These are phyloP conservation scores for Cnidoscolus chayamansa DNA, from an alignment of 441 rosid species.

Conservation along the genomic window DNA sequence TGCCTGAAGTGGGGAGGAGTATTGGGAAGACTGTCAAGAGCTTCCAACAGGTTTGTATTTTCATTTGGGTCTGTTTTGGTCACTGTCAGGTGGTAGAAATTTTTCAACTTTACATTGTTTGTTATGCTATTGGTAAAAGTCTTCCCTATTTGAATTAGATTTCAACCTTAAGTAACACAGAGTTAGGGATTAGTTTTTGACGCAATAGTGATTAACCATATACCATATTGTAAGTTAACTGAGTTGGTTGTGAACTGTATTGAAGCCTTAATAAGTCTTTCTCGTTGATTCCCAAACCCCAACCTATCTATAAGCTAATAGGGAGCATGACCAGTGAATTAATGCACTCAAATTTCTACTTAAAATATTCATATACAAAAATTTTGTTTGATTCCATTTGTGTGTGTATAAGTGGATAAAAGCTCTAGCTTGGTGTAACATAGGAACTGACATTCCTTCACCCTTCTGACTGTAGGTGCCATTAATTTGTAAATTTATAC, in stretches of 20 bases:
- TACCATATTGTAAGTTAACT: background rate
- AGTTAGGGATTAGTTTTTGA: background rate
- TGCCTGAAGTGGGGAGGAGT: slow-evolving; percentile 93
- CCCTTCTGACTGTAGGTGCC: background rate
- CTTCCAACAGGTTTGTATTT: slow-evolving; percentile 71
- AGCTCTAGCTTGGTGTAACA: slow-evolving; percentile 1
- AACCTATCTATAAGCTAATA: background rate
- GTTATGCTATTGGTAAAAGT: background rate
- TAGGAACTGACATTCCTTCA: background rate
- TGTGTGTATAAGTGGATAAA: background rate
- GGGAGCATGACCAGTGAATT: background rate
- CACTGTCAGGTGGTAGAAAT: slow-evolving; percentile 15
- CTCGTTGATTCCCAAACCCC: background rate
- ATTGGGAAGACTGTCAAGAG: slow-evolving; percentile 93
- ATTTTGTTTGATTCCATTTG: background rate
- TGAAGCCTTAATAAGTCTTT: background rate
- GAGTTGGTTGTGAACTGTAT: background rate
- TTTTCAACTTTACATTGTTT: slow-evolving; percentile 11
- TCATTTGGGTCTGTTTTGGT: slow-evolving; percentile 19
- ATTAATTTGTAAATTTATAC: background rate
- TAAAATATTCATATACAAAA: background rate
- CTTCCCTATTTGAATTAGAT: background rate
- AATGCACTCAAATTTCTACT: background rate
- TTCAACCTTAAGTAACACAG: background rate
- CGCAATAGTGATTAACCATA: background rate